Base-by-base conservation (phyloP, 23 red algal species). In the Gracilariopsis chorda region DNA sequence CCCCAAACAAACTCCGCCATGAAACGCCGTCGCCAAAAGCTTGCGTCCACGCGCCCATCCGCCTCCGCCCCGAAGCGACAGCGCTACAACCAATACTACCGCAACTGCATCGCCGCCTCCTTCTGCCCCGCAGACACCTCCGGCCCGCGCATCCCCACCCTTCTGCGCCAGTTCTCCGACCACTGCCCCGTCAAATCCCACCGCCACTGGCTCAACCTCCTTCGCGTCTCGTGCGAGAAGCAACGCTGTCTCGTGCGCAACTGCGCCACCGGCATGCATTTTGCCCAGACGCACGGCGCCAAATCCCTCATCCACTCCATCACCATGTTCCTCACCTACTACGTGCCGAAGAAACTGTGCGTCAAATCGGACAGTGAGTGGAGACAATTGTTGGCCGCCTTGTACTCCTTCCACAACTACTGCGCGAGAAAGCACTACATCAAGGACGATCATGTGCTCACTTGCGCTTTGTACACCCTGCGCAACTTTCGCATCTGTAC, bases 311-410 rank as follows among this genome's bases (percentile, higher is more conserved):
- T 87, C 11, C 59, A 73, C 32, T 17, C 52, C 24, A 73, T 87
- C 42, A 87, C 53, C 49, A 73, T 87, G 82, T 87, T 87, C 33
- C 45, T 87, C 24, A 56, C 82, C 11, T 87, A 73, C 51, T 40
- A 87, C 44, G 60, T 87, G 25, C 82, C 82, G 48, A 33, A 46
- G 35, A 30, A 71, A 8, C 44, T 43, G 3, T 21, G 42, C 19
- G 7, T 87, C 28, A 12, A 14, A 7, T 87, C 82, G 5, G 82
- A 87, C 60, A 40, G 53, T 21, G 82, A 87, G 46, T 87, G 82
- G 82, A 33, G 82, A 32, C 45, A 70, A 44, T 25, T 62, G 25
- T 42, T 87, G 7, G 82, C 67, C 48, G 82, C 82, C 24, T 33
- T 87, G 10, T 45, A 61, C 10, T 51, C 82, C 23, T 87, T 87